These are phyloP conservation scores for Dipteronia sinensis DNA, from an alignment of 345 rosid genomes.

Conservation along the genomic window DNA sequence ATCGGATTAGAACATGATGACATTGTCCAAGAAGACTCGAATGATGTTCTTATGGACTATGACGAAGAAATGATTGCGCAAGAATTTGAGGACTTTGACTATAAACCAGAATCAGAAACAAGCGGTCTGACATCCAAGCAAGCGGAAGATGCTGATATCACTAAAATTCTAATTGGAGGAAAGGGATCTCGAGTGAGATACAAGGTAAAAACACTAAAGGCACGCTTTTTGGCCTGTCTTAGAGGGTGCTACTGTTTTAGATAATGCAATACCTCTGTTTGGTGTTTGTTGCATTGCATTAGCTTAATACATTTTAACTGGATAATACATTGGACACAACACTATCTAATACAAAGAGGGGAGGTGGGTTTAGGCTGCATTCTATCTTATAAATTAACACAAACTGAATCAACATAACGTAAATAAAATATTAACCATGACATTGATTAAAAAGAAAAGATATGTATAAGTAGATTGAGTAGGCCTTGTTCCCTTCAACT, in stretches of 20 bases:
- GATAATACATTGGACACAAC: background rate
- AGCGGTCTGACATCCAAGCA: constrained; percentile 20
- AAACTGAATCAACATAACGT: background rate
- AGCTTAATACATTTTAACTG: background rate
- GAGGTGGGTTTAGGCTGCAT: background rate
- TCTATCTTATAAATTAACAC: background rate
- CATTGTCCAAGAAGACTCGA: constrained; percentile 34
- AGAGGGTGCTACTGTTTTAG: background rate
- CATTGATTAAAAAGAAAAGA: too few relatives aligned
- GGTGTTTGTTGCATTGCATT: background rate
- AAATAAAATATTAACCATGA: too few relatives aligned
- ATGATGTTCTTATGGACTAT: constrained; percentile 43
- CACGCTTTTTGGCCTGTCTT: background rate
- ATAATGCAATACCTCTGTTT: background rate
- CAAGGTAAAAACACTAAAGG: constrained; percentile 49
- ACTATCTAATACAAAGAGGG: background rate
- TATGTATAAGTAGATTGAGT: background rate
- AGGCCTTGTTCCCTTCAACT: background rate
- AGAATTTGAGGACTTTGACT: constrained; percentile 54
- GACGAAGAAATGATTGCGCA: constrained; percentile 49
- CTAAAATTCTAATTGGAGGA: constrained; percentile 50
- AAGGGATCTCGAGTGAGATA: constrained; percentile 55
- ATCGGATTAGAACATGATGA: constrained; percentile 42
- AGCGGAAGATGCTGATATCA: constrained; percentile 41
- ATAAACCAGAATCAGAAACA: constrained; percentile 39